Percentiles rank a stretch among this genome's conserved stretches.
These are phyloP conservation scores for Buddleja alternifolia DNA, from an alignment of 257 asterid genomes.

Conservation along the genomic window DNA sequence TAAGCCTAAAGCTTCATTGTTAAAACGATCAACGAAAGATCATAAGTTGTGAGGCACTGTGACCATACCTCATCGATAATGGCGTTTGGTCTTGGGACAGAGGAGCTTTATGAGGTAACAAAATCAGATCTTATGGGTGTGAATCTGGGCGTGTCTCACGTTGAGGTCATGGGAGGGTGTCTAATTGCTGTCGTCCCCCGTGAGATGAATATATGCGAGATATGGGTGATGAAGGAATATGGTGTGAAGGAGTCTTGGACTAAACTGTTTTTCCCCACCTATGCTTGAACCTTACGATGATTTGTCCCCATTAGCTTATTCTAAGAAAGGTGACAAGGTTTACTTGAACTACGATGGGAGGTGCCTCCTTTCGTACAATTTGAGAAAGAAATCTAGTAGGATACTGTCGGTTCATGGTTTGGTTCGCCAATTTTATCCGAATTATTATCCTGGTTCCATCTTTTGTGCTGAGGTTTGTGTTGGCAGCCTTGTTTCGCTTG, in stretches of 20 bases:
- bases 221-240: slow-evolving; percentile 57
- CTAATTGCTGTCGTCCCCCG: no score
- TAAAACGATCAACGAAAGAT: no score
- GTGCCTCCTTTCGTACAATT: slow-evolving; percentile 43
- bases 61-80: neutral
- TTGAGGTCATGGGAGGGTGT: no score
- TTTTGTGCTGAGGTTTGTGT: slow-evolving; percentile 37
- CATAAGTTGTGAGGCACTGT: slow-evolving; percentile 7
- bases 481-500: slow-evolving; percentile 41
- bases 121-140: slow-evolving; percentile 29
- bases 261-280: slow-evolving; percentile 34
- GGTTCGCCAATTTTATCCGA: slow-evolving; percentile 31
- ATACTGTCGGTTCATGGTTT: slow-evolving; percentile 27
- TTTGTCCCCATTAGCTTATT: slow-evolving; percentile 43
- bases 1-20: no score
- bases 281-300: slow-evolving; percentile 1
- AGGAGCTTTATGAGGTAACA: slow-evolving; percentile 30
- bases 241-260: slow-evolving; percentile 52
- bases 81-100: slow-evolving; percentile 44
- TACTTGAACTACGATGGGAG: slow-evolving; percentile 39
- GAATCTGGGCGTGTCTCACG: no score
- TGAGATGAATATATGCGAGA: slow-evolving; percentile 14
- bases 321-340: slow-evolving; percentile 40
- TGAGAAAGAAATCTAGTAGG: slow-evolving; percentile 25
- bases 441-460: no score